A percentile compares a stretch with the other conserved stretches of the same genome.
phyloP scores from a whole-genome alignment of 139 green algal genomes.

The Tetradesmus lagerheimii region DNA sequence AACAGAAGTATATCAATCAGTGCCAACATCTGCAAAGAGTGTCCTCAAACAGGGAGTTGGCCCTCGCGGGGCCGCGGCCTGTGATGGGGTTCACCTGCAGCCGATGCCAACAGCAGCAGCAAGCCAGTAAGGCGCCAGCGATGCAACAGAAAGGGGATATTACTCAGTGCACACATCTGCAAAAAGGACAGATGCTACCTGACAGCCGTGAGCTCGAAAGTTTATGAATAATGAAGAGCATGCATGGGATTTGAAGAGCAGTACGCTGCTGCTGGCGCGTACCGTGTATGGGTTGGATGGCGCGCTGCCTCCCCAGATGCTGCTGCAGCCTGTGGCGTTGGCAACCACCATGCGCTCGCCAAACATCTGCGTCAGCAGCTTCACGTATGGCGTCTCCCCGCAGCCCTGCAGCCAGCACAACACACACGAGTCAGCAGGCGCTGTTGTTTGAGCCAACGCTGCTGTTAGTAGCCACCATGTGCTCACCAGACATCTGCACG shows the following conservation, averaged over 20 bases:
- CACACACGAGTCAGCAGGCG: neutral
- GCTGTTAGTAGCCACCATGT: constrained; percentile 69
- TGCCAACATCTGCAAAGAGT: no score
- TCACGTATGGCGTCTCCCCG: constrained; percentile 38
- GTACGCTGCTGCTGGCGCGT: constrained; percentile 44
- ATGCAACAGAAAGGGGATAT: no score
- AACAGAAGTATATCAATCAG: no score
- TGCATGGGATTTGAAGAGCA: no score
- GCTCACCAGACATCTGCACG: constrained; percentile 63
- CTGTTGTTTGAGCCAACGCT: no score
- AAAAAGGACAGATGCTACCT: no score
- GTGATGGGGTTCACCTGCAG: constrained; percentile 29
- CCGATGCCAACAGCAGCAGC: neutral
- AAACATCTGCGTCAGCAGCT: constrained; percentile 61
- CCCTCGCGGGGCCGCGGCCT: constrained; percentile 69
- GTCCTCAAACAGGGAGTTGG: constrained; percentile 76
- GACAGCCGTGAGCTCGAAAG: no score
- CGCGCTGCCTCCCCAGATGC: constrained; percentile 72
- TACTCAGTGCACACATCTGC: no score
- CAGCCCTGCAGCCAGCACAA: neutral
- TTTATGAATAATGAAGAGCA: no score
- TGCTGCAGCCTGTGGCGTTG: constrained; percentile 72
- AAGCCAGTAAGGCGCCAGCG: neutral
- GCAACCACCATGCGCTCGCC: constrained; percentile 67
- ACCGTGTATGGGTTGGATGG: constrained; percentile 71